Conservation (phyloP, 1,284 basidiomycete species). For the Boletellus deceptivus region DNA sequence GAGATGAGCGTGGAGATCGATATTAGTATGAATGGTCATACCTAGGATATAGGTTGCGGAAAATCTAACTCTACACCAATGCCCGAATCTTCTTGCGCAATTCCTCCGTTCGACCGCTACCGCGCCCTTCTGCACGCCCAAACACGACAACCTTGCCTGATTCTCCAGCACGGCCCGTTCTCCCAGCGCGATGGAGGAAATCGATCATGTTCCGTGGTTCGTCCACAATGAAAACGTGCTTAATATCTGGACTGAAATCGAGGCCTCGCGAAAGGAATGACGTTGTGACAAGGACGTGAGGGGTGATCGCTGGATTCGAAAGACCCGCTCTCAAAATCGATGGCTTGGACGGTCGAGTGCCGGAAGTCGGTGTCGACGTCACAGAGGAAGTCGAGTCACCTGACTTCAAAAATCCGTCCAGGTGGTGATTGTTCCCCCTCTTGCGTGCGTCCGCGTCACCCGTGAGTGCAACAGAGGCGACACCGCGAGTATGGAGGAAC, state of each 20-base stretch:
- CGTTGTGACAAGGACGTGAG: slow-evolving; percentile 82
- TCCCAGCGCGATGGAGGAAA: slow-evolving; percentile 86
- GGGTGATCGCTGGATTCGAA: slow-evolving; percentile 34
- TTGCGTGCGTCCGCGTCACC: slow-evolving; percentile 53
- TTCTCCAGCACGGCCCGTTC: slow-evolving; percentile 71
- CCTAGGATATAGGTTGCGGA: not conserved
- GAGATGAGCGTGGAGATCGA: too few relatives aligned
- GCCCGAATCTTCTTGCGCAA: slow-evolving; percentile 49
- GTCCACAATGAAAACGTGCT: slow-evolving; percentile 82
- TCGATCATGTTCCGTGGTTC: slow-evolving; percentile 85
- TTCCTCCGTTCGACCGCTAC: slow-evolving; percentile 49
- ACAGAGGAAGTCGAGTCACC: slow-evolving; percentile 1
- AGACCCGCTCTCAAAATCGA: slow-evolving; percentile 4
- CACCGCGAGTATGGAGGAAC: slow-evolving; percentile 58
- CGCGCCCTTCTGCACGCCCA: slow-evolving; percentile 57
- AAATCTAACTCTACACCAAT: slow-evolving; percentile 24
- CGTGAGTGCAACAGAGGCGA: slow-evolving; percentile 66
- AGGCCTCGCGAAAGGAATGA: slow-evolving; percentile 89
- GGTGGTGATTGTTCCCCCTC: slow-evolving; percentile 69
- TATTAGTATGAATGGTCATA: too few relatives aligned
- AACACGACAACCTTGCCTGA: slow-evolving; percentile 69
- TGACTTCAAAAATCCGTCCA: slow-evolving; percentile 65
- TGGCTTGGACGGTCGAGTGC: slow-evolving; percentile 12
- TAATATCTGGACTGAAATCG: slow-evolving; percentile 76
- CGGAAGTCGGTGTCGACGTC: not conserved